A percentile compares a stretch with the other conserved stretches of the same genome.
phyloP scores from a whole-genome alignment of 345 rosid species.

The Eucalyptus regnans region DNA sequence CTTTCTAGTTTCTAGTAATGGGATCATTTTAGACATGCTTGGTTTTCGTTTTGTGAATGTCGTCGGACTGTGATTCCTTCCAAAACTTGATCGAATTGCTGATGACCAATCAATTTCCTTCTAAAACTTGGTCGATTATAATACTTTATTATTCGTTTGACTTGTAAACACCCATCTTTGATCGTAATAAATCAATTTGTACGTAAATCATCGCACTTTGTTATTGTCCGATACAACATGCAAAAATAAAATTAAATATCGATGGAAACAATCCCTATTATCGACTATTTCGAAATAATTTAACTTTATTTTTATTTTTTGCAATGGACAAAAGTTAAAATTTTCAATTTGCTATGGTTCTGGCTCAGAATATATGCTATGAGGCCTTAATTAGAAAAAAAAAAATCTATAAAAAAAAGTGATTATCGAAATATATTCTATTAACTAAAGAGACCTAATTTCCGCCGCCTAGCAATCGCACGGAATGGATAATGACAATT shows the following conservation, averaged over 20 bases:
- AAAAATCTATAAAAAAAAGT: too few species aligned
- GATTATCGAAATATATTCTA: too few species aligned
- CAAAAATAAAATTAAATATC: neutral
- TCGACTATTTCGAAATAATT: neutral
- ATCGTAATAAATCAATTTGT: neutral
- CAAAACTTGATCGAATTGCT: neutral
- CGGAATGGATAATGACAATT: neutral
- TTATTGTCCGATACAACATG: neutral
- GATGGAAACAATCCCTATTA: neutral
- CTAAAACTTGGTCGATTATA: neutral
- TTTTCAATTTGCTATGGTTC: neutral
- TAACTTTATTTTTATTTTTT: too few species aligned
- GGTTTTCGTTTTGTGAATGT: neutral
- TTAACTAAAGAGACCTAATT: neutral
- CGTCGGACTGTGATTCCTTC: neutral
- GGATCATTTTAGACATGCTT: neutral
- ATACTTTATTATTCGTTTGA: neutral
- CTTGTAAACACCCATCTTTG: neutral
- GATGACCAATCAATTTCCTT: neutral
- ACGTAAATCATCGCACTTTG: neutral
- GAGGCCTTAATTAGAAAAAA: neutral
- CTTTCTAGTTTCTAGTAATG: neutral
- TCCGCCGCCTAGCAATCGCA: neutral
- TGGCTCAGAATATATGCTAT: neutral
- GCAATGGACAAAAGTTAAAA: too few species aligned